phyloP scores from a whole-genome alignment of 2,329 filamentous ascomycete genomes.

The Aspergillus transmontanensis region DNA sequence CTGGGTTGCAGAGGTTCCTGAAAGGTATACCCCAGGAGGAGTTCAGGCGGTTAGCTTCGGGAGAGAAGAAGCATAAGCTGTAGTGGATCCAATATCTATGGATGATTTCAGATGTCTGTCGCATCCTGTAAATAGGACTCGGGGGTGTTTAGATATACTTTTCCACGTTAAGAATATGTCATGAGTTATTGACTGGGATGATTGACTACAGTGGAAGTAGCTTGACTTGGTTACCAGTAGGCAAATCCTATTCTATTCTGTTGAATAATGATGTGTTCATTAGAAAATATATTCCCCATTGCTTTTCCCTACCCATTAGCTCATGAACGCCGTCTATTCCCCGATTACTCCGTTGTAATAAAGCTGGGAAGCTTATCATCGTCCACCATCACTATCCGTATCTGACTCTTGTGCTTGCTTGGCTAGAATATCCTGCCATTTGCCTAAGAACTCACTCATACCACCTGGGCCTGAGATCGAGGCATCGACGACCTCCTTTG shows the following conservation, averaged over 20 bases:
- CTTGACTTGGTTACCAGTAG: background rate
- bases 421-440: constrained; percentile 67
- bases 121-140: background rate
- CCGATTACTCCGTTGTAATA: background rate
- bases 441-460: constrained; percentile 76
- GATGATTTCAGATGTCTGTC: background rate
- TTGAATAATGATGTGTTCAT: background rate
- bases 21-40: constrained; percentile 82
- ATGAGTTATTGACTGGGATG: background rate
- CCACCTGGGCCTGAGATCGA: constrained; percentile 69
- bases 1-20: constrained; percentile 78
- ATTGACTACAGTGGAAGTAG: background rate
- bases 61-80: constrained; percentile 93
- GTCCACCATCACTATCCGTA: constrained; percentile 38
- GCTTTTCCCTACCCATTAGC: background rate
- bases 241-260: background rate
- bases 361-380: background rate
- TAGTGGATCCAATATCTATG: constrained; percentile 41
- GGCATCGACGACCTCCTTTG: constrained; percentile 83
- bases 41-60: constrained; percentile 80
- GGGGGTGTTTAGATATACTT: background rate
- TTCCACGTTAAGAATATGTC: background rate
- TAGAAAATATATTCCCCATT: background rate
- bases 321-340: constrained; percentile 18
- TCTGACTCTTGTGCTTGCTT: constrained; percentile 44